Conservation (phyloP, 345 rosid genomes). For the Hibiscus mutabilis region DNA sequence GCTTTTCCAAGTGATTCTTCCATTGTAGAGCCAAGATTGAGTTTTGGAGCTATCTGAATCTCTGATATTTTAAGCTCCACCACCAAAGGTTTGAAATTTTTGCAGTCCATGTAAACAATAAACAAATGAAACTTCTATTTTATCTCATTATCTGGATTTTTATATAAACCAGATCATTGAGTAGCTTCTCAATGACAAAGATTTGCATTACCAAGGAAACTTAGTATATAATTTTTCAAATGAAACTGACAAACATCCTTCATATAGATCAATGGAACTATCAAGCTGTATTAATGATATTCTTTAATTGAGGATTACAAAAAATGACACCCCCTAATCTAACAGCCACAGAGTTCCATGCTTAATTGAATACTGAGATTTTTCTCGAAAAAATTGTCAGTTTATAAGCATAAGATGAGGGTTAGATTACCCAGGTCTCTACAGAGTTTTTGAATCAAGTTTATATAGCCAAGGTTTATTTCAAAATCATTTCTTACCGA, state of each 20-base stretch:
- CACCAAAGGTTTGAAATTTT: constrained; percentile 14
- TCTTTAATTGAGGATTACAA: constrained; percentile 29
- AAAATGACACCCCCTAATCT: constrained; percentile 19
- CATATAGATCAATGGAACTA: constrained; percentile 31
- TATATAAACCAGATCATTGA: constrained; percentile 11
- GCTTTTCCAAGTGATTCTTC: not conserved
- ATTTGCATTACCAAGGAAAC: constrained; percentile 4
- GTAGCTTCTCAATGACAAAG: constrained; percentile 18
- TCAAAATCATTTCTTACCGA: not conserved
- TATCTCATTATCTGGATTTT: constrained; percentile 37
- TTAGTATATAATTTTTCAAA: constrained; percentile 17
- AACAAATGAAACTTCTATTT: constrained; percentile 53
- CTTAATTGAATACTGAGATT: constrained; percentile 14
- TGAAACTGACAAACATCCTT: constrained; percentile 49
- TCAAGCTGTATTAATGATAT: constrained; percentile 23
- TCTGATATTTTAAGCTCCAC: not conserved
- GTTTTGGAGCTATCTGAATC: constrained; percentile 21
- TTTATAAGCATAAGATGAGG: constrained; percentile 20
- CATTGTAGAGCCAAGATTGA: constrained; percentile 8
- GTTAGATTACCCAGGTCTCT: constrained; percentile 26
- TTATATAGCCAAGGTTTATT: not conserved
- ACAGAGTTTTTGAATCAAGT: constrained; percentile 11
- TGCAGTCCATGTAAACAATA: constrained; percentile 24
- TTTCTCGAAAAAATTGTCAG: constrained; percentile 15
- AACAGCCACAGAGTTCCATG: constrained; percentile 16